These are phyloP conservation scores for Suhomyces atakaporum DNA, from an alignment of 1,139 yeast genomes.

Conservation along the genomic window DNA sequence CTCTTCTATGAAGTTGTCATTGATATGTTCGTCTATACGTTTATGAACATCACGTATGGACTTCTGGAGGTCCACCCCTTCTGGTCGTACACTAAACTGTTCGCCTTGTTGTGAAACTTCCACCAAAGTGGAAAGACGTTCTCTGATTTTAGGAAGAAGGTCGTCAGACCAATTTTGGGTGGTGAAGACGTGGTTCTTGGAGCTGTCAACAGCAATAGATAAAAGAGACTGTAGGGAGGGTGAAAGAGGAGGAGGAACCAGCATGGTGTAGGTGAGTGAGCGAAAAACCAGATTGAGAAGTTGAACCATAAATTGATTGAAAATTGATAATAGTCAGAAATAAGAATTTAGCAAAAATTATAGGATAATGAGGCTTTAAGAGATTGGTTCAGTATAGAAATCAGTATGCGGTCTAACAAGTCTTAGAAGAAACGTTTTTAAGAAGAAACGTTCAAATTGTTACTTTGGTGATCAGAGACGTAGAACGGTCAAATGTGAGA, in stretches of 20 bases:
- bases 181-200: not conserved
- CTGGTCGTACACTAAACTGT: constrained; percentile 14
- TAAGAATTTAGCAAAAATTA: no score
- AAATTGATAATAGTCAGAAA: no score
- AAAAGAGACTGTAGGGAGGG: constrained; percentile 5
- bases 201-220: constrained; percentile 8
- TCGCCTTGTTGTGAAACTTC: constrained; percentile 16
- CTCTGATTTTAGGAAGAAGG: constrained; percentile 15
- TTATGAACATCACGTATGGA: constrained; percentile 16
- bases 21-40: constrained; percentile 24
- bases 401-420: no score
- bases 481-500: no score
- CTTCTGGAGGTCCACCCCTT: constrained; percentile 19
- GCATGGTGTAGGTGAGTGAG: no score
- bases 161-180: constrained; percentile 1
- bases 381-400: no score
- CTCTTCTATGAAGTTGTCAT: constrained; percentile 26
- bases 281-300: no score
- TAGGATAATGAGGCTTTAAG: no score
- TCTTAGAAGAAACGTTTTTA: no score
- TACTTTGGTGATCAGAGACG: no score
- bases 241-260: not conserved
- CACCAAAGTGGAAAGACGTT: constrained; percentile 11
- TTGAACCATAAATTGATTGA: no score
- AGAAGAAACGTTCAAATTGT: no score